These are phyloP conservation scores for Colletotrichum higginsianum DNA, from an alignment of 2,329 filamentous ascomycete species.

Conservation along the genomic window DNA sequence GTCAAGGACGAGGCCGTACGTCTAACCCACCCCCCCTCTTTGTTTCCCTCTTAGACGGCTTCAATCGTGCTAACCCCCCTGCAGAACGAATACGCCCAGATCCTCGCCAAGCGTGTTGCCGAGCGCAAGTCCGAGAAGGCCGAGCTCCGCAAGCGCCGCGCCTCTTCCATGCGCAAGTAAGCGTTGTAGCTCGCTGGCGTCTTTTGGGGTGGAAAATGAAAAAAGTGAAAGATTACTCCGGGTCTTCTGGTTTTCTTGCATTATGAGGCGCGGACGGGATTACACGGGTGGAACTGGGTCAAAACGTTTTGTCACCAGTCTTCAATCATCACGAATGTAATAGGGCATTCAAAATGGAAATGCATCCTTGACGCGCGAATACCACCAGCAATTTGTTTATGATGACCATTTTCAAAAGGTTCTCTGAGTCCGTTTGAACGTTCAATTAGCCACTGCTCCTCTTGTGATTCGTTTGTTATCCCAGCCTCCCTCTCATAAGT, in stretches of 20 bases:
- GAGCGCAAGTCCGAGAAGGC: slow-evolving; percentile 96
- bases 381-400: slow-evolving; percentile 39
- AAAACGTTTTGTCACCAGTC: slow-evolving; percentile 22
- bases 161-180: slow-evolving; percentile 95
- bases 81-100: slow-evolving; percentile 95
- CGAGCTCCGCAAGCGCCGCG: slow-evolving; percentile 96
- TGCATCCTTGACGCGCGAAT: slow-evolving; percentile 48
- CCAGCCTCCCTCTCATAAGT: not conserved
- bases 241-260: slow-evolving; percentile 59
- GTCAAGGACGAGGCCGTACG: slow-evolving; percentile 99
- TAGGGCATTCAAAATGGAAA: slow-evolving; percentile 55
- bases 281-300: slow-evolving; percentile 42
- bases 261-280: slow-evolving; percentile 54
- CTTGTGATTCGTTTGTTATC: not conserved
- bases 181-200: slow-evolving; percentile 48
- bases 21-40: slow-evolving; percentile 47
- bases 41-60: not conserved
- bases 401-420: not conserved
- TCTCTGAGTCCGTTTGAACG: not conserved
- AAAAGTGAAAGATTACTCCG: slow-evolving; percentile 46
- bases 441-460: not conserved
- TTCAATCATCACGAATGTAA: slow-evolving; percentile 53
- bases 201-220: slow-evolving; percentile 49
- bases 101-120: slow-evolving; percentile 96
- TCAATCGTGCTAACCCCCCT: slow-evolving; percentile 52